Percentiles rank a stretch among this genome's conserved stretches.
Conservation (phyloP, 257 asterid genomes). For the Euphrasia confusa region DNA sequence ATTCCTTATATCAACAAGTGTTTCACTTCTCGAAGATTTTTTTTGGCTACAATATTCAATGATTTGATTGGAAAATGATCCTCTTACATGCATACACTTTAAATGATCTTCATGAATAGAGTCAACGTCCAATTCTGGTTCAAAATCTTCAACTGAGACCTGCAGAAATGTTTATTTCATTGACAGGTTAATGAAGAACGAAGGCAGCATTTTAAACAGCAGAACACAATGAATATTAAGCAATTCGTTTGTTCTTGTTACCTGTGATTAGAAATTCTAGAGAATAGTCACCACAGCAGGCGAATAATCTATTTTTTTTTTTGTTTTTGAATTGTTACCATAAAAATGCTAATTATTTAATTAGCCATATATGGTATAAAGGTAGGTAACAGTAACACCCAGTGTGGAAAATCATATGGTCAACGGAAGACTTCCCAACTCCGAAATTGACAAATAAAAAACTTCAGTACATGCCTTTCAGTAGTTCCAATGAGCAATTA, state of each 20-base stretch:
- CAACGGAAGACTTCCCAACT: too few relatives aligned
- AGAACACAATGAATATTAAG: slow-evolving; percentile 3
- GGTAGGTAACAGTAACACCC: background rate
- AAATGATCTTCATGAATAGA: slow-evolving; percentile 43
- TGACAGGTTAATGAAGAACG: slow-evolving; percentile 12
- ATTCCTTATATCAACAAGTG: background rate
- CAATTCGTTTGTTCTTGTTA: background rate
- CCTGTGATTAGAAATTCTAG: slow-evolving; percentile 1
- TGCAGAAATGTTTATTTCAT: slow-evolving; percentile 17
- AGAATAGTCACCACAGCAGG: background rate
- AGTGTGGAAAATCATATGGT: background rate
- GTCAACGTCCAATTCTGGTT: slow-evolving; percentile 21
- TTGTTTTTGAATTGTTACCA: background rate
- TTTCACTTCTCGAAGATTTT: background rate
- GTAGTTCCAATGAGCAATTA: too few relatives aligned
- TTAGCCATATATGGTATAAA: background rate
- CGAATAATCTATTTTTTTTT: background rate
- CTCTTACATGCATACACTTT: slow-evolving; percentile 53
- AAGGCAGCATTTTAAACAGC: slow-evolving; percentile 13
- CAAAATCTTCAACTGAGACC: slow-evolving; percentile 32
- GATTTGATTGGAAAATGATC: background rate
- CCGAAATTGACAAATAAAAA: too few relatives aligned
- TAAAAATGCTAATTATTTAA: too few relatives aligned
- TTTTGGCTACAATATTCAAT: background rate
- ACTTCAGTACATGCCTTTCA: too few relatives aligned